Evolutionary conservation across 2,329 filamentous ascomycete genomes (phyloP).

Genomic region (Aschersonia sp.): DNA sequence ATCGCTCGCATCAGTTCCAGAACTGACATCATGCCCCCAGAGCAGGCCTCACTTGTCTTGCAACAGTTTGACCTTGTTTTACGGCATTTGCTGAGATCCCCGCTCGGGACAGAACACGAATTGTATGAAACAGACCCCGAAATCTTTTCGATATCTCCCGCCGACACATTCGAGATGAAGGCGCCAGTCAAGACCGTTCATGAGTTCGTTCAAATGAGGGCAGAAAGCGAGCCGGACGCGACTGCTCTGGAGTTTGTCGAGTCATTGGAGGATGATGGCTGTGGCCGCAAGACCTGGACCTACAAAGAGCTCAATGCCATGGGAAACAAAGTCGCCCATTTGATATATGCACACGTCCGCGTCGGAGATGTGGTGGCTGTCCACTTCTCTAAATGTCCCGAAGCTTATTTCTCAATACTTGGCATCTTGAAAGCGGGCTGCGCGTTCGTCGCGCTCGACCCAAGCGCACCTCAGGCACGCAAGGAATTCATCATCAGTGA

Average conservation of each 20-base stretch:
- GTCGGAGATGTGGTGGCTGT: slow-evolving; percentile 55
- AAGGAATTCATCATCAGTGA: slow-evolving; percentile 68
- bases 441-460: slow-evolving; percentile 68
- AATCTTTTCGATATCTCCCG: slow-evolving; percentile 51
- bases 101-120: slow-evolving; percentile 24
- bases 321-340: slow-evolving; percentile 57
- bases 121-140: slow-evolving; percentile 16
- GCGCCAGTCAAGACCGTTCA: slow-evolving; percentile 52
- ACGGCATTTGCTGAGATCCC: slow-evolving; percentile 37
- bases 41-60: slow-evolving; percentile 55
- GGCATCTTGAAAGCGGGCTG: slow-evolving; percentile 74
- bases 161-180: slow-evolving; percentile 40
- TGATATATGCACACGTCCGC: slow-evolving; percentile 36
- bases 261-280: slow-evolving; percentile 29
- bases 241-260: slow-evolving; percentile 64
- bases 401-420: slow-evolving; percentile 70
- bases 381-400: slow-evolving; percentile 73
- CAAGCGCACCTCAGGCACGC: slow-evolving; percentile 54
- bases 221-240: slow-evolving; percentile 37
- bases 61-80: slow-evolving; percentile 58
- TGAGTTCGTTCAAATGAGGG: slow-evolving; percentile 59
- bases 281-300: slow-evolving; percentile 47
- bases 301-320: slow-evolving; percentile 58
- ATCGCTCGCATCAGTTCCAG: slow-evolving; percentile 53
- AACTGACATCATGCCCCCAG: slow-evolving; percentile 45